These are phyloP conservation scores for Tulasnella sp. DNA, from an alignment of 768 basidiomycete genomes.

Conservation along the genomic window DNA sequence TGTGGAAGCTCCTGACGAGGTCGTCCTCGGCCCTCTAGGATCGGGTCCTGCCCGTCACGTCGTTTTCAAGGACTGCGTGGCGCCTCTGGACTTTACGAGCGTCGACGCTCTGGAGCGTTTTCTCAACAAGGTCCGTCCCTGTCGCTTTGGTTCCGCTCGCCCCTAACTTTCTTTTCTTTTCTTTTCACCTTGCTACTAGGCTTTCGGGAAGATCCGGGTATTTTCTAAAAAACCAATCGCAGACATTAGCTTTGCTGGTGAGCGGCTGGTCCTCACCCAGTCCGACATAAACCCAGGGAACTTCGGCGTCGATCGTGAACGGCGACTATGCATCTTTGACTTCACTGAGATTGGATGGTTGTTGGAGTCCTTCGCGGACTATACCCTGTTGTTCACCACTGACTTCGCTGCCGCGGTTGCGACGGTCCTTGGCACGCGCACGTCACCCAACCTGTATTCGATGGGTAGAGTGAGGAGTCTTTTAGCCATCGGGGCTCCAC, in stretches of 20 bases:
- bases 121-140: slow-evolving; percentile 37
- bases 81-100: slow-evolving; percentile 38
- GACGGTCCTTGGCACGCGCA: slow-evolving; percentile 21
- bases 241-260: slow-evolving; percentile 39
- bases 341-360: slow-evolving; percentile 41
- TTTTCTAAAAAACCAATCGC: slow-evolving; percentile 9
- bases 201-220: slow-evolving; percentile 27
- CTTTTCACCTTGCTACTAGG: slow-evolving; percentile 32
- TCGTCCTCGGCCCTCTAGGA: slow-evolving; percentile 39
- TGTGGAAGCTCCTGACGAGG: slow-evolving; percentile 40
- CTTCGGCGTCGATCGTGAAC: slow-evolving; percentile 43
- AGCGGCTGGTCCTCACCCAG: slow-evolving; percentile 43
- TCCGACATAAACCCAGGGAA: slow-evolving; percentile 43
- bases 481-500: too few relatives aligned
- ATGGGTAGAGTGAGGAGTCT: slow-evolving; percentile 26
- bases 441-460: slow-evolving; percentile 26
- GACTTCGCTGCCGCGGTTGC: slow-evolving; percentile 1
- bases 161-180: slow-evolving; percentile 32
- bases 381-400: slow-evolving; percentile 34
- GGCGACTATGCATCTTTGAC: slow-evolving; percentile 42
- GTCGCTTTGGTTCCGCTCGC: too few relatives aligned
- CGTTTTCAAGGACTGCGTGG: slow-evolving; percentile 39
- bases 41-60: slow-evolving; percentile 38
- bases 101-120: slow-evolving; percentile 36
- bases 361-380: slow-evolving; percentile 40